Base-by-base conservation (phyloP, 352 stramenopile species). In the Pythium guiyangense region DNA sequence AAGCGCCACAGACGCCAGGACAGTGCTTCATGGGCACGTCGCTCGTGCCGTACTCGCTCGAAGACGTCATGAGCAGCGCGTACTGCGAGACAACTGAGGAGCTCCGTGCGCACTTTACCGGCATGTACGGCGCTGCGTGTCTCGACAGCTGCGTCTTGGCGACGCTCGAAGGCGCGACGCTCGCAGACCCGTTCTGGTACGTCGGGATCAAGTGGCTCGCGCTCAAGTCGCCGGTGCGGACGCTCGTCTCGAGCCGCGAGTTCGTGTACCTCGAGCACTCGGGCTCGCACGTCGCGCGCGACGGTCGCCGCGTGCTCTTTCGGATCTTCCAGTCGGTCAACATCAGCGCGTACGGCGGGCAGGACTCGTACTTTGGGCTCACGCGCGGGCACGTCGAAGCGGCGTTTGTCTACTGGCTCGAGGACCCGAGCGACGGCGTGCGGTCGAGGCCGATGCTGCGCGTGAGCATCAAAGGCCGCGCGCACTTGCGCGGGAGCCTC, bases 181-280 rank as follows among this genome's bases (percentile, higher is more conserved):
- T 77, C 2, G 67, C 80, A 5, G 81, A 91, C 34, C 81, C 81
- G 49, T 91, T 89, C 64, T 87, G 76, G 77, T 91, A 86, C 59
- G 25, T 91, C 22, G 77, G 81, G 4, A 67, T 91, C 45, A 88
- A 89, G 70, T 91, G 81, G 81, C 40, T 84, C 52, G 81, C 77
- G n/a, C 31, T 89, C 48, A 74, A 74, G 49, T 87, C 81, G 25
- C 81, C 81, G 6, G 69, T 86, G 37, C 74, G 80, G 37, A 69
- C 69, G 49, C 66, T 91, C 39, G 64, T 88, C 45, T 69, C 76
- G 39, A 78, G 71, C 61, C 76, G 81, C 8, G 81, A 91, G 57
- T 87, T 88, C 49, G 77, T 88, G 6, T 81, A 77, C 55, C 65
- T 91, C 20, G 81, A 91, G 51, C 78, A 87, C 59, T 71, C 79